These are phyloP conservation scores for Chytriomyces hyalinus DNA, from an alignment of 192 early-diverging fungal genomes.

Conservation along the genomic window DNA sequence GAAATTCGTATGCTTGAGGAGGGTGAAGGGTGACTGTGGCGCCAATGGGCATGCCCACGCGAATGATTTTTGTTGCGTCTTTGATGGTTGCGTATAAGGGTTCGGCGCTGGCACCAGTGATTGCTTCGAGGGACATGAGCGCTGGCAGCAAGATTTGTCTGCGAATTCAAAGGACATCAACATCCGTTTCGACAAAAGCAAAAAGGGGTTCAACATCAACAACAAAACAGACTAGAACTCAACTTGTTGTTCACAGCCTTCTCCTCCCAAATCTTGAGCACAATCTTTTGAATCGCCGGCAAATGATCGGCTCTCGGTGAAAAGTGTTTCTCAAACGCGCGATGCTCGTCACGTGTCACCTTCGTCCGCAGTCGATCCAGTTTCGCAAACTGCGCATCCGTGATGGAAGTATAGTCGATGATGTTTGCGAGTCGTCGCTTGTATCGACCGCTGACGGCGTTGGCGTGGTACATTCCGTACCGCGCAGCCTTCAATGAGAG, in stretches of 20 bases:
- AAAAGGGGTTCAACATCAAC: background rate
- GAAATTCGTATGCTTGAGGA: constrained; percentile 87
- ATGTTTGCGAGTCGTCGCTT: constrained; percentile 48
- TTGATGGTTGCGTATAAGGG: constrained; percentile 79
- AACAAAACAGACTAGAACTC: constrained; percentile 36
- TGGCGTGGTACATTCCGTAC: constrained; percentile 17
- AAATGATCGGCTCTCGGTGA: constrained; percentile 64
- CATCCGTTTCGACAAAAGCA: background rate
- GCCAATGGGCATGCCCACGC: constrained; percentile 91
- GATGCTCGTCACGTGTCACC: constrained; percentile 41
- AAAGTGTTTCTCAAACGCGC: constrained; percentile 60
- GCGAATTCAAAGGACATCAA: background rate
- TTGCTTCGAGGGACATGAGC: constrained; percentile 87
- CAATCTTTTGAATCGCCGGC: constrained; percentile 75
- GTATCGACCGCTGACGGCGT: background rate
- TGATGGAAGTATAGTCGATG: constrained; percentile 59
- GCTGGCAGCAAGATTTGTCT: constrained; percentile 76
- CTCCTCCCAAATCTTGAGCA: constrained; percentile 85
- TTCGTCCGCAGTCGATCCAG: constrained; percentile 14
- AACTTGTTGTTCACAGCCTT: constrained; percentile 88
- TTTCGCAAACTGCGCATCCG: constrained; percentile 38
- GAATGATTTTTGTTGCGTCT: constrained; percentile 84
- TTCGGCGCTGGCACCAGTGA: constrained; percentile 81
- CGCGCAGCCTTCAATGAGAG: constrained; percentile 23
- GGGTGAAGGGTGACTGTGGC: constrained; percentile 81